Conservation (phyloP, 2,329 filamentous ascomycete genomes). For the Lachnellula hyalina region DNA sequence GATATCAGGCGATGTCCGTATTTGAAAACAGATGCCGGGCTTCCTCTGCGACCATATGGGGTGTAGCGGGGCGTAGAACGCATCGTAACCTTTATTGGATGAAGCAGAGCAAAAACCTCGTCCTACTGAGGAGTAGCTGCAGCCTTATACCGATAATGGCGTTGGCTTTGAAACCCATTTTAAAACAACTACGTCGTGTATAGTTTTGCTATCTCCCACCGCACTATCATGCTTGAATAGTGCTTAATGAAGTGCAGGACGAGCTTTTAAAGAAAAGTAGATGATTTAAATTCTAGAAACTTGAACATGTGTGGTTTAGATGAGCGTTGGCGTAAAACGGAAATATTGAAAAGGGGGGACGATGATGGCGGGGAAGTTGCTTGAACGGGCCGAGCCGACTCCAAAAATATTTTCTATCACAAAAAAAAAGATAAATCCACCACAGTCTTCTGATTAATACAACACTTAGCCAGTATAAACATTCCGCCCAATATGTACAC, state of each 20-base stretch:
- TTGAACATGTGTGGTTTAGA: no score
- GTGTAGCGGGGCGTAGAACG: neutral
- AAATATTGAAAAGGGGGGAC: neutral
- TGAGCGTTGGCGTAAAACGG: no score
- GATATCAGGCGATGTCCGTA: no score
- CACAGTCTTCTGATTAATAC: neutral
- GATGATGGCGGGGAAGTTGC: neutral
- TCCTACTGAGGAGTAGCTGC: neutral
- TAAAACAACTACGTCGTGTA: no score
- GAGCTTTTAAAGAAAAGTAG: no score
- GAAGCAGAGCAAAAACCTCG: neutral
- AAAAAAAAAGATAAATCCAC: neutral
- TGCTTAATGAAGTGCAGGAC: no score
- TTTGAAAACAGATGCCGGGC: no score
- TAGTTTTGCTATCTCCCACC: no score
- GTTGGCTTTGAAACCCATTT: neutral
- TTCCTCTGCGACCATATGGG: no score
- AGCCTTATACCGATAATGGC: neutral
- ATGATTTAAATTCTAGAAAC: no score
- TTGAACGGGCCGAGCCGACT: neutral
- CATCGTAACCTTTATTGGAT: neutral
- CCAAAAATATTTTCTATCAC: neutral
- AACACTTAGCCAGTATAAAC: neutral
- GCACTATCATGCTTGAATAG: no score
- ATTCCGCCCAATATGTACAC: constrained; percentile 27